Percentiles rank a stretch among this genome's conserved stretches.
Evolutionary conservation across 164 flowering plant genomes (phyloP).

Genomic region (Warburgia ugandensis): DNA sequence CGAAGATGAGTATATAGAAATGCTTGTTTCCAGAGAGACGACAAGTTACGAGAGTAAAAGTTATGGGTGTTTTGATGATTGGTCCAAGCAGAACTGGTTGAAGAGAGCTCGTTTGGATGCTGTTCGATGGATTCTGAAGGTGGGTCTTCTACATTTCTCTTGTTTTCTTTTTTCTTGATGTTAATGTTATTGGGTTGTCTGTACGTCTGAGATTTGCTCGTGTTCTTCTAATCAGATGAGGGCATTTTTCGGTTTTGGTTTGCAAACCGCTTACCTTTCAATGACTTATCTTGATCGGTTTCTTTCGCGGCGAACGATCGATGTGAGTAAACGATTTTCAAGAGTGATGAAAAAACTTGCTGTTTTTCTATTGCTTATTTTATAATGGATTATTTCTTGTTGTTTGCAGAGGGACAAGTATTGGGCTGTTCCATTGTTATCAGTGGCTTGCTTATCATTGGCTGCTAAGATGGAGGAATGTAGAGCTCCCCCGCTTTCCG

Average conservation of each 20-base stretch:
- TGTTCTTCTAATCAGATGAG: constrained; percentile 33
- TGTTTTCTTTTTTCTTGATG: not conserved
- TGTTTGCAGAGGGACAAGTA: constrained; percentile 26
- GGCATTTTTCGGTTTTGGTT: constrained; percentile 36
- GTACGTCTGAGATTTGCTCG: not conserved
- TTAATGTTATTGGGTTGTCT: constrained; percentile 1
- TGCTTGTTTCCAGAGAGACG: constrained; percentile 40
- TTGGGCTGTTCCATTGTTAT: constrained; percentile 57
- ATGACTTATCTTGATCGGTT: constrained; percentile 55
- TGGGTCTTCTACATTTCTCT: constrained; percentile 18
- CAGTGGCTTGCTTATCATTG: constrained; percentile 50
- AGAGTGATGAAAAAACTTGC: not conserved
- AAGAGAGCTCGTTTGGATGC: constrained; percentile 51
- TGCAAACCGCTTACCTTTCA: constrained; percentile 54
- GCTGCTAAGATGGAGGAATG: constrained; percentile 82
- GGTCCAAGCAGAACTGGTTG: constrained; percentile 26
- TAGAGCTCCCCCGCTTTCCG: constrained; percentile 32
- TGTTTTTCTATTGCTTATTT: not conserved
- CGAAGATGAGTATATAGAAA: constrained; percentile 49
- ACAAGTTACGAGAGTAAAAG: constrained; percentile 4
- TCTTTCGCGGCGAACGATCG: constrained; percentile 38
- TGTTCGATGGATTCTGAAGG: constrained; percentile 57
- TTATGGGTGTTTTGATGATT: constrained; percentile 1
- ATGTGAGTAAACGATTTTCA: constrained; percentile 28
- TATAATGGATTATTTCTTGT: constrained; percentile 2